Conservation (phyloP, 257 asterid genomes). For the Salvia splendens region DNA sequence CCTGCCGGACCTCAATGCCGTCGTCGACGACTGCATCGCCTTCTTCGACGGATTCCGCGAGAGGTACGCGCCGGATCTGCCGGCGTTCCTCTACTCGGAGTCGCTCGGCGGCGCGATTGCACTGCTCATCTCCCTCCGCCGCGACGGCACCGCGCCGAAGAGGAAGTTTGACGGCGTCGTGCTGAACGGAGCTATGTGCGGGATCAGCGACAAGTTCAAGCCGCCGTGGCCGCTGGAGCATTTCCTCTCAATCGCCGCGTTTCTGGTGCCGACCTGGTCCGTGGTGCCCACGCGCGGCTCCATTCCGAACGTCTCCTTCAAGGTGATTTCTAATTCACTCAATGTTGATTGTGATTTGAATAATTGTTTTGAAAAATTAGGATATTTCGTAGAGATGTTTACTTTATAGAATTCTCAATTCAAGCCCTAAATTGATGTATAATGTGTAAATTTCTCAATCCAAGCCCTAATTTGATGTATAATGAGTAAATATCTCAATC, state of each 20-base stretch:
- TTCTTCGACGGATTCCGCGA: conserved; percentile 65
- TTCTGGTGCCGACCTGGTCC: conserved; percentile 71
- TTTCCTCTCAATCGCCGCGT: conserved; percentile 78
- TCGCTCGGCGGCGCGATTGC: conserved; percentile 95
- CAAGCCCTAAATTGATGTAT: no score
- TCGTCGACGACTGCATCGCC: conserved; percentile 71
- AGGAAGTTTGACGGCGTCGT: conserved; percentile 73
- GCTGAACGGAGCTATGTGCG: conserved; percentile 94
- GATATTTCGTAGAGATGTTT: neutral
- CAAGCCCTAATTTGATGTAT: neutral
- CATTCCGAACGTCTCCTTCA: conserved; percentile 69
- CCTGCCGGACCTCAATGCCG: conserved; percentile 68
- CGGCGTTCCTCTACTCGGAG: conserved; percentile 77
- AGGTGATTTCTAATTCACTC: conserved; percentile 45
- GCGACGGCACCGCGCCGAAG: conserved; percentile 53
- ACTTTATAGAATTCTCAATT: no score
- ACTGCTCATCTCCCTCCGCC: conserved; percentile 69
- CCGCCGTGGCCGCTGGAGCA: conserved; percentile 99
- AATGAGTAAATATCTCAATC: neutral
- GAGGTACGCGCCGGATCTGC: conserved; percentile 44
- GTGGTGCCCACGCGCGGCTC: conserved; percentile 93
- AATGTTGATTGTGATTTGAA: neutral
- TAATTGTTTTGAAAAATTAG: neutral
- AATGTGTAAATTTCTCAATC: no score
- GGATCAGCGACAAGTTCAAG: conserved; percentile 85